These are phyloP conservation scores for Pseudocercospora macadamiae DNA, from an alignment of 2,329 filamentous ascomycete genomes.

Conservation along the genomic window DNA sequence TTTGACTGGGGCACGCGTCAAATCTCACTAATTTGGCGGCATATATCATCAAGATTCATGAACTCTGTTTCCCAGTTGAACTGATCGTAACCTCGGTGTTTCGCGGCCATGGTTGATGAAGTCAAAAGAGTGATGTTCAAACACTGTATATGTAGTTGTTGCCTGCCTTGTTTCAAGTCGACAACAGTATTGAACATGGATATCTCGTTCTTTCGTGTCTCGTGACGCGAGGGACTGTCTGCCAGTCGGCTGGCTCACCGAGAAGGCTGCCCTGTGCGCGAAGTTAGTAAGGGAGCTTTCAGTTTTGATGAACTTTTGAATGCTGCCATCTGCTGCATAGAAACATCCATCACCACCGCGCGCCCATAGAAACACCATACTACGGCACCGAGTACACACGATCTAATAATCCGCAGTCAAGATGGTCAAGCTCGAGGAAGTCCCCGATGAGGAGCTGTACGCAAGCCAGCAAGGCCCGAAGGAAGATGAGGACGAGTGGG, in stretches of 20 bases:
- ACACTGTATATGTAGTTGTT: constrained; percentile 9
- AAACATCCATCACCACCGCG: neutral
- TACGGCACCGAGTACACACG: neutral
- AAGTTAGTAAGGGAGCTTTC: neutral
- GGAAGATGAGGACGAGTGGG: constrained; percentile 77
- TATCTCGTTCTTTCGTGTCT: too few species aligned
- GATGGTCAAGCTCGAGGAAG: constrained; percentile 97
- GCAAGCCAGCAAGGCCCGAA: constrained; percentile 66
- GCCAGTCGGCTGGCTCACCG: neutral
- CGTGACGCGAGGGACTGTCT: neutral
- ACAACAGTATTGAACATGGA: neutral
- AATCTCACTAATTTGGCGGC: constrained; percentile 23
- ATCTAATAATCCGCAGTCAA: constrained; percentile 40
- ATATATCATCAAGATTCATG: constrained; percentile 16
- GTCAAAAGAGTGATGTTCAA: neutral
- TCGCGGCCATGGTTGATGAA: constrained; percentile 10
- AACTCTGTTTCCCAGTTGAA: constrained; percentile 16
- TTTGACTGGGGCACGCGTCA: neutral
- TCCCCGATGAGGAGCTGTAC: constrained; percentile 93
- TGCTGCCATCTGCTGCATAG: neutral
- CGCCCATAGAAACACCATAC: neutral
- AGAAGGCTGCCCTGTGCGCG: neutral
- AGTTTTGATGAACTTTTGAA: neutral
- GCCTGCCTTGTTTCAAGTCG: neutral
- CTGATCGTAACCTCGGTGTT: constrained; percentile 6